A percentile compares a stretch with the other conserved stretches of the same genome.
Evolutionary conservation across 768 basidiomycete species (phyloP).

Genomic region (Boletus reticuloceps): DNA sequence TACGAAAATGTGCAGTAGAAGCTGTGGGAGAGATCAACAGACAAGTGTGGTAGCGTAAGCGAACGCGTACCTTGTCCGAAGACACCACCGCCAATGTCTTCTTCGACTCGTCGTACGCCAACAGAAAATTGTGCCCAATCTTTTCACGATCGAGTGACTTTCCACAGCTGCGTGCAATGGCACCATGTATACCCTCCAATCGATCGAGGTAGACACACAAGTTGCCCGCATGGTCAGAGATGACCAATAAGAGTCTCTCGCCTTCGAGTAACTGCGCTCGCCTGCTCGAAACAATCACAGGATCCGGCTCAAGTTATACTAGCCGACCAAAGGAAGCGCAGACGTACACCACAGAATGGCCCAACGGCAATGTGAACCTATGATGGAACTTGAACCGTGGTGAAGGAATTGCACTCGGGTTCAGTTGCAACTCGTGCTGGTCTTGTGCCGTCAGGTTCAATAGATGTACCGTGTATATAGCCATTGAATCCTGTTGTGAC

Average conservation of each 20-base stretch:
- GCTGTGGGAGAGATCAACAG: constrained; percentile 13
- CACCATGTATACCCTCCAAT: constrained; percentile 29
- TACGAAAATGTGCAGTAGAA: constrained; percentile 43
- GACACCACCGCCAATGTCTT: constrained; percentile 47
- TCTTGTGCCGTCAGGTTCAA: constrained; percentile 30
- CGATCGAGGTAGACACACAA: constrained; percentile 42
- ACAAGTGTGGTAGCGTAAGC: fast-evolving
- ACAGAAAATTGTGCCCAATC: constrained; percentile 41
- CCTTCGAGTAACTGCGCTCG: constrained; percentile 42
- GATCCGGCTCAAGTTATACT: too few species aligned
- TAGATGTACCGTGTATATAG: constrained; percentile 19
- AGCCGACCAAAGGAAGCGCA: too few species aligned
- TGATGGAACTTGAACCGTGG: constrained; percentile 18
- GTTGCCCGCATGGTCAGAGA: constrained; percentile 33
- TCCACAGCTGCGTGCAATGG: constrained; percentile 25
- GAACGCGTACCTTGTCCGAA: constrained; percentile 36
- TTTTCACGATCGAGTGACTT: constrained; percentile 44
- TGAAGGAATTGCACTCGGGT: constrained; percentile 21
- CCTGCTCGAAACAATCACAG: constrained; percentile 14
- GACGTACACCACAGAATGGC: constrained; percentile 19
- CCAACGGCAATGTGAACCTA: constrained; percentile 20
- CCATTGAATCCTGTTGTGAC: constrained; percentile 15
- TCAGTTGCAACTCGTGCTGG: constrained; percentile 25
- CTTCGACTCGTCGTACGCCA: constrained; percentile 53
- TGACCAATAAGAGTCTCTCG: constrained; percentile 40